Base-by-base conservation (phyloP, 2,329 filamentous ascomycete species). In the Alternaria sp. region DNA sequence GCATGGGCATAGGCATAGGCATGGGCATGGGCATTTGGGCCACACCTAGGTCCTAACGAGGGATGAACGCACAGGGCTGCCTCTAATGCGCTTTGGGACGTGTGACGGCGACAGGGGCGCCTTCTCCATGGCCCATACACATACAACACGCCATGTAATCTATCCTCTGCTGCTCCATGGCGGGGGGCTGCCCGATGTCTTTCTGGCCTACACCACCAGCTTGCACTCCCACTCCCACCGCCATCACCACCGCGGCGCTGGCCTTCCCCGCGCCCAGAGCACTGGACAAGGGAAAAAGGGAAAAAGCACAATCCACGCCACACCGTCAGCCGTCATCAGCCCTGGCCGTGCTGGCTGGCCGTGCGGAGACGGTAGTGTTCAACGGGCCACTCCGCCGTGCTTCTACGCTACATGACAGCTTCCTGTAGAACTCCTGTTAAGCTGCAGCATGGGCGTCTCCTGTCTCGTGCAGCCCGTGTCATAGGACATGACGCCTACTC, bases 51-150 rank as follows among this genome's bases (percentile, higher is more conserved):
- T 52, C 49, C 49, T 52, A 59, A 68, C 53, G 66, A 67, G 67
- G 65, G 64, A 63, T 67, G 51, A 46, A 54, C 64, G 66, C 66
- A 67, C 66, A 66, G 63, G 54, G 63, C 63, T 45, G 45, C 59
- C 30, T 57, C 66, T 67, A 67, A 50, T 30, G 57, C 61, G 47
- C 19, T 59, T 68, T 60, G 61, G 64, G 64, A 64, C 30, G 55
- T 55, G 56, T 50, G 45, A 54, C 59, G 52, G 60, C 57, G 61
- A 60, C 63, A 68, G 66, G 63, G 65, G 60, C 65, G 63, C 63
- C 55, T 57, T 61, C 61, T 53, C 32, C 57, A 54, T 49, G 45
- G 59, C 54, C 65, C 61, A 67, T 65, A 36, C 56, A 57, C 61
- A 67, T 65, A 36, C 56, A 57, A 36, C 49, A 23, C 28, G 49